These are phyloP conservation scores for Citrullus amarus DNA, from an alignment of 306 rosid genomes.

Conservation along the genomic window DNA sequence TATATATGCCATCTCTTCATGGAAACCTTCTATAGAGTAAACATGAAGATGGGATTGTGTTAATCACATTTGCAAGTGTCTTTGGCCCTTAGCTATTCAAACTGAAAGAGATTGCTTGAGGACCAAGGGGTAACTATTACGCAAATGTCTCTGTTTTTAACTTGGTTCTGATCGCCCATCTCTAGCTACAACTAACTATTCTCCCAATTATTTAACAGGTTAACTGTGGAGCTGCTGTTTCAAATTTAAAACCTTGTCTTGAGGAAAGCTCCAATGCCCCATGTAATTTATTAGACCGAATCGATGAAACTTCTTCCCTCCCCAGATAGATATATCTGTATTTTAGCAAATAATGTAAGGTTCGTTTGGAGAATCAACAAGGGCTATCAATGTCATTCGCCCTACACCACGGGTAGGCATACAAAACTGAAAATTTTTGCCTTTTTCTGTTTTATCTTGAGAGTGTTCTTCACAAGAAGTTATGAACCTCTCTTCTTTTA, in stretches of 20 bases:
- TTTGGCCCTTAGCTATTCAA: neutral
- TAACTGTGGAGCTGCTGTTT: neutral
- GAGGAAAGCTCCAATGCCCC: neutral
- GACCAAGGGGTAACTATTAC: neutral
- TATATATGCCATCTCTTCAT: conserved; percentile 57
- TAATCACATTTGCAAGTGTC: neutral
- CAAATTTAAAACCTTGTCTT: neutral
- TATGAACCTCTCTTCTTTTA: neutral
- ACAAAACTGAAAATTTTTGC: neutral
- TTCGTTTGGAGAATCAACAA: neutral
- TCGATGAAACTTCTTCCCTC: neutral
- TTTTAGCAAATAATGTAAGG: neutral
- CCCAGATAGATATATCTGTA: neutral
- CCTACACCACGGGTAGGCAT: neutral
- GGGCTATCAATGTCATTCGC: neutral
- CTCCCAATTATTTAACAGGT: neutral
- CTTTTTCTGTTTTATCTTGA: neutral
- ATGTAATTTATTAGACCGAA: neutral
- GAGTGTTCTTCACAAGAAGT: neutral
- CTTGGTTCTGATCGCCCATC: neutral
- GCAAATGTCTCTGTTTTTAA: too few relatives aligned
- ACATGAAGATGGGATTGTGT: neutral
- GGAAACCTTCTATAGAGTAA: conserved; percentile 48
- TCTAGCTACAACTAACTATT: neutral
- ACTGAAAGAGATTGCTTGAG: neutral